These are phyloP conservation scores for Nemania diffusa DNA, from an alignment of 2,329 filamentous ascomycete genomes.

Conservation along the genomic window DNA sequence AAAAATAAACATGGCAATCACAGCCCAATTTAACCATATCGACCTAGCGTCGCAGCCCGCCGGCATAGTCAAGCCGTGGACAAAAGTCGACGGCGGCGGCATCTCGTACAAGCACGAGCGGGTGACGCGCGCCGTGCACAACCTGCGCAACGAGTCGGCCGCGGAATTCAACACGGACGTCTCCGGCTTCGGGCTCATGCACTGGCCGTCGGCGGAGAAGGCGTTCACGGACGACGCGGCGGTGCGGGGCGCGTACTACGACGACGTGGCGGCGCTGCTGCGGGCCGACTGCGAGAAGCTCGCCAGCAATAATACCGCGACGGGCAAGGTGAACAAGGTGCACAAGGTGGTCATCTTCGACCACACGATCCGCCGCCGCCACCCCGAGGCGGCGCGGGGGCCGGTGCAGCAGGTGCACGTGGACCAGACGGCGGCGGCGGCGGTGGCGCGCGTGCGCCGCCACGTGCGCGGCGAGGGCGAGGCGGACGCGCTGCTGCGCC, in stretches of 20 bases:
- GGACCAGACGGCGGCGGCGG: slow-evolving; percentile 74
- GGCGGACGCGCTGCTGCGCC: slow-evolving; percentile 64
- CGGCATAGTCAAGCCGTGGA: slow-evolving; percentile 64
- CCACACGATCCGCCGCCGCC: slow-evolving; percentile 72
- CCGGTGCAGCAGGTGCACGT: slow-evolving; percentile 78
- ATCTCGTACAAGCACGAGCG: slow-evolving; percentile 62
- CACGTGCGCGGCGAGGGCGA: slow-evolving; percentile 66
- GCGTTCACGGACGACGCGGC: slow-evolving; percentile 65
- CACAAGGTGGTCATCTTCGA: slow-evolving; percentile 71
- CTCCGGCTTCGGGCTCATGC: slow-evolving; percentile 67
- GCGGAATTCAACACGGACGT: slow-evolving; percentile 65
- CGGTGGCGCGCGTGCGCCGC: slow-evolving; percentile 68
- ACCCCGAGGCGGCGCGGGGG: slow-evolving; percentile 65
- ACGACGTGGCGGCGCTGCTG: slow-evolving; percentile 68
- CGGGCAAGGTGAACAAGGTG: slow-evolving; percentile 32
- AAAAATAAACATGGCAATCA: slow-evolving; percentile 61
- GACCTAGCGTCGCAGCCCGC: slow-evolving; percentile 61
- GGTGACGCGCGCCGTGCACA: slow-evolving; percentile 60
- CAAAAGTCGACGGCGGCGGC: slow-evolving; percentile 70
- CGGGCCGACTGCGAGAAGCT: slow-evolving; percentile 57
- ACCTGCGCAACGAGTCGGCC: slow-evolving; percentile 63
- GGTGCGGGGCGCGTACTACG: slow-evolving; percentile 68
- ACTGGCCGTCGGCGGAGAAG: slow-evolving; percentile 63
- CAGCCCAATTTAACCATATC: slow-evolving; percentile 68
- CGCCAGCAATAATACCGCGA: slow-evolving; percentile 43